Base-by-base conservation (phyloP, 1,284 basidiomycete species). In the Trametes pubescens region DNA sequence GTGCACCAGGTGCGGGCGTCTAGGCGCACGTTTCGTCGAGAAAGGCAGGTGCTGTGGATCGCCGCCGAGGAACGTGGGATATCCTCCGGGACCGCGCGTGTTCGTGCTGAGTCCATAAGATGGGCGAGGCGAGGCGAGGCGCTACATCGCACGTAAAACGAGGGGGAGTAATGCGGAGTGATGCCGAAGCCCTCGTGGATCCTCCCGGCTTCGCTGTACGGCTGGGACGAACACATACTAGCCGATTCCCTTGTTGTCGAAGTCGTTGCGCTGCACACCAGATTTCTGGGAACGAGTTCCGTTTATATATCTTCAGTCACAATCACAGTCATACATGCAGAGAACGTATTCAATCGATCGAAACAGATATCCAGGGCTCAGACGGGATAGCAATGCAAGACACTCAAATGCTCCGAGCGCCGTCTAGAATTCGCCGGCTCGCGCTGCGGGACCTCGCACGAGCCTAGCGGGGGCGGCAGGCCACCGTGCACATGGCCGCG, bases 11-110 rank as follows among this genome's bases (percentile, higher is more conserved):
- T 4, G 26, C 4, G 18, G 49, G 49, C 49, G 49, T 10, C 29
- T n/a, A 16, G 4, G 49, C 3, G 32, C 29, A 32, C 49, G 26
- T 13, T n/a, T 10, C 29, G 49, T n/a, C 49, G 16, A 18, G 26
- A 34, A 29, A 35, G 49, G 49, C 49, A 51, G 49, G 29, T 51
- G 8, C 32, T 51, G 49, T 51, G 29, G 49, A 51, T 34, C 49
- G n/a, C 9, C 44, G 44, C 22, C 21, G 22, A 10, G 6, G 44
- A 16, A n/a, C 40, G 40, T 43, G 40, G 40, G 40, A 43, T 16
- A 24, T 6, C 49, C 10, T 11, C 29, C 18, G 6, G 29, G 18
- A 21, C 21, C 29, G 13, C 29, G 29, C 4, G 16, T 1, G n/a
- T n/a, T 51, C 6, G 49, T 9, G 21, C 44, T n/a, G n/a, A n/a